Evolutionary conservation across 352 stramenopile genomes (phyloP), one percentile per base, ranked within the genome.

Genomic region (Pythium sp.): DNA sequence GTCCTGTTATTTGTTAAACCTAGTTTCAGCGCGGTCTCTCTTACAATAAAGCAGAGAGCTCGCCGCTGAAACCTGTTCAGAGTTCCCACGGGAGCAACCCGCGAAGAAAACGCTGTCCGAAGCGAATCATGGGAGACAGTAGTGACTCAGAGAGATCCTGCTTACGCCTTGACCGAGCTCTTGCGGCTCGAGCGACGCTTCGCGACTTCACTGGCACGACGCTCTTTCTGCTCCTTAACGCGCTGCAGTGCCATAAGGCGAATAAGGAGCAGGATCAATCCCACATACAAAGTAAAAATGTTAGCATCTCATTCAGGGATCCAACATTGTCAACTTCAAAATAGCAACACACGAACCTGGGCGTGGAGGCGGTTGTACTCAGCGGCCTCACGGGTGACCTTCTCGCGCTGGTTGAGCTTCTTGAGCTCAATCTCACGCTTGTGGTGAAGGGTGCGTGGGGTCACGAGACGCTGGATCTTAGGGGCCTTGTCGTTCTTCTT

Each of bases 381-480:
- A 68, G 94, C 95, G 58, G 94, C 95, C 72, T 99, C 96, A 77
- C 84, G 86, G 82, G 95, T 95, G 67, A 94, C 89, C 84, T 97
- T 96, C 74, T 96, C 89, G 80, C 89, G 89, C 80, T 94, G 86
- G 64, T 86, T 72, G 68, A 88, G 68, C 81, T 95, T 96, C 80
- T 92, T 93, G 24, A 89, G 77, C 64, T 86, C 84, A 64, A 94
- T 92, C 75, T 94, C 86, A 75, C 86, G 81, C 92, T 98, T 98
- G 90, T 98, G 95, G 85, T 99, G 96, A 66, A 99, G 90, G 64
- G 78, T 92, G 64, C 97, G 86, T 26, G 98, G 98, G 69, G 98
- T 99, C 59, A 99, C 93, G 58, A 99, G 91, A 89, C 98, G 96
- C 88, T 99, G 98, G 86, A 99, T 99, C 89, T 99, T 99, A 68